Evolutionary conservation across 2,329 filamentous ascomycete species (phyloP).

Genomic region (Xylaria sp.): DNA sequence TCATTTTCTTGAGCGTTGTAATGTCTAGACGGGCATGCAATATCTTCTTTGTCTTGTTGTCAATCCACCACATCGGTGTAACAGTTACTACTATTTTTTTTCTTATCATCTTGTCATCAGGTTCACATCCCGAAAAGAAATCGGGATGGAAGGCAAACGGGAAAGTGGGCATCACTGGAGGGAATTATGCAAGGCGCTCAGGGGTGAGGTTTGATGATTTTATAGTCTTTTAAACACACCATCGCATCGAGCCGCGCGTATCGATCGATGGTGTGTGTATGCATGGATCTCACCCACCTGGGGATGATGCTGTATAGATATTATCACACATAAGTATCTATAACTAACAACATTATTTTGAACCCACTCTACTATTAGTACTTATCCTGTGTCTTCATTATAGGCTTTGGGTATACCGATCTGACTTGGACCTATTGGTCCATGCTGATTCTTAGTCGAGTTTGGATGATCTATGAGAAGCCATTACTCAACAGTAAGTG

Average conservation of each 20-base stretch:
- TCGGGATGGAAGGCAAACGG: slow-evolving; percentile 28
- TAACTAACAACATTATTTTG: too few species aligned
- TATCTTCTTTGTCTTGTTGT: slow-evolving; percentile 29
- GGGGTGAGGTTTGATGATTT: slow-evolving; percentile 26
- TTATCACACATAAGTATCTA: slow-evolving; percentile 13
- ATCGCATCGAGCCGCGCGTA: slow-evolving; percentile 10
- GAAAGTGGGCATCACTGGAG: slow-evolving; percentile 20
- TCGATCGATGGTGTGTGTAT: too few species aligned
- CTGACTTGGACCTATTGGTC: too few species aligned
- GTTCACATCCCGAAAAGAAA: slow-evolving; percentile 11
- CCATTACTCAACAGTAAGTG: too few species aligned
- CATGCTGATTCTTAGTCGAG: too few species aligned
- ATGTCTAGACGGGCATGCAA: slow-evolving; percentile 28
- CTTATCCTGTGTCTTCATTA: too few species aligned
- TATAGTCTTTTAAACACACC: background rate
- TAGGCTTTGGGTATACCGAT: too few species aligned
- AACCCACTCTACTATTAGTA: too few species aligned
- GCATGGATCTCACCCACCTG: slow-evolving; percentile 9
- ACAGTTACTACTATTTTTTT: slow-evolving; percentile 23
- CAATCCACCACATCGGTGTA: slow-evolving; percentile 23
- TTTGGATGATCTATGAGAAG: too few species aligned
- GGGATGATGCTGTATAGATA: slow-evolving; percentile 33
- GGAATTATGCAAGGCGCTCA: slow-evolving; percentile 34
- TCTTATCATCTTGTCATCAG: slow-evolving; percentile 20
- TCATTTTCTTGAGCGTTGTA: slow-evolving; percentile 22